Conservation (phyloP, 2,329 filamentous ascomycete species). For the Xylariaceae sp. region DNA sequence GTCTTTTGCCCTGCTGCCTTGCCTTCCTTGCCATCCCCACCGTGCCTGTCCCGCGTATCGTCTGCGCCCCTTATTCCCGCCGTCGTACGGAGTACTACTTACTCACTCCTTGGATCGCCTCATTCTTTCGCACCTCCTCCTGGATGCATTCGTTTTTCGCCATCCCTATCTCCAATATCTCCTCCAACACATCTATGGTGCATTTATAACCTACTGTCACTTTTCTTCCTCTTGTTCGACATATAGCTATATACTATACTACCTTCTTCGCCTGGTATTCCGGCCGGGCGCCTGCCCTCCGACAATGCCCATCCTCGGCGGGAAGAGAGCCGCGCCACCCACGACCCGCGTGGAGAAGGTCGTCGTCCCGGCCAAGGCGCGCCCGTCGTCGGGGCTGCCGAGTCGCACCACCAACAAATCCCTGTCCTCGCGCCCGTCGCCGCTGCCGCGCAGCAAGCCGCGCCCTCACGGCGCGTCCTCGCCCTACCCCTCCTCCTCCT, state of each 20-base stretch:
- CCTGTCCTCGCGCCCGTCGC: conserved; percentile 31
- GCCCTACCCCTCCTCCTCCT: conserved; percentile 25
- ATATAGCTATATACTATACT: not conserved
- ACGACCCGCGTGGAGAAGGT: conserved; percentile 47
- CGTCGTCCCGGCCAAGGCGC: conserved; percentile 29
- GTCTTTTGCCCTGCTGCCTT: conserved; percentile 1
- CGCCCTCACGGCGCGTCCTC: conserved; percentile 33
- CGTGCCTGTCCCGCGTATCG: not conserved
- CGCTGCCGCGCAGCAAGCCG: conserved; percentile 28
- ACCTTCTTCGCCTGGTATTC: not conserved
- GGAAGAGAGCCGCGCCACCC: conserved; percentile 37
- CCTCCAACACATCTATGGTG: not conserved
- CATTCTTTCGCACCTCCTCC: conserved; percentile 2
- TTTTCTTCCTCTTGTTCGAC: not conserved
- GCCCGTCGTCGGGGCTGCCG: no score
- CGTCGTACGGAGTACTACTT: no score
- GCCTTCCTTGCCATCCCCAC: conserved; percentile 1
- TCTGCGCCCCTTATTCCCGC: no score
- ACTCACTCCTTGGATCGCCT: conserved; percentile 5
- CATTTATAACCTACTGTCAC: not conserved
- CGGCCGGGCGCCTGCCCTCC: conserved; percentile 1
- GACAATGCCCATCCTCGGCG: conserved; percentile 33
- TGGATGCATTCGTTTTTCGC: not conserved
- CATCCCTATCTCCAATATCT: not conserved
- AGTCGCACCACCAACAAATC: no score